phyloP scores from a whole-genome alignment of 306 rosid species.

The Trichosanthes cucumerina region DNA sequence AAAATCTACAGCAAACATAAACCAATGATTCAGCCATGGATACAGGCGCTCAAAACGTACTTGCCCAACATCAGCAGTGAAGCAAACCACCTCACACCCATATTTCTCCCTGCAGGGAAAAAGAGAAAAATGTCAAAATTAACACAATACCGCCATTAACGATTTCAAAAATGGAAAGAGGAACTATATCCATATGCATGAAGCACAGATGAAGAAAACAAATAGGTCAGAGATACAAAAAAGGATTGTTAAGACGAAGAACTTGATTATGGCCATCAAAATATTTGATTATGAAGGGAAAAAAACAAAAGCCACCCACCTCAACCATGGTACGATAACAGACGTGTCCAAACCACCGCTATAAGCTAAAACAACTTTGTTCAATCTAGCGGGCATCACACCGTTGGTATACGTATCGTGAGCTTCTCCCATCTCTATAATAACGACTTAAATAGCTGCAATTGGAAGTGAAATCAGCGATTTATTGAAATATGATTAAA shows the following conservation, averaged over 20 bases:
- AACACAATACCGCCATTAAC: constrained; percentile 2
- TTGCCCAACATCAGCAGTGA: constrained; percentile 98
- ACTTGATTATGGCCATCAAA: background rate
- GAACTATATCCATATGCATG: background rate
- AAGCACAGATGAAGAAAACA: background rate
- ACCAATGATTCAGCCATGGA: background rate
- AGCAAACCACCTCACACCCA: constrained; percentile 97
- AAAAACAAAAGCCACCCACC: constrained; percentile 23
- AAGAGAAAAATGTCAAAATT: background rate
- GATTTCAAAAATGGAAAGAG: background rate
- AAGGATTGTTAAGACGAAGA: background rate
- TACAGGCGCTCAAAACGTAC: constrained; percentile 27
- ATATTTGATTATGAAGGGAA: background rate
- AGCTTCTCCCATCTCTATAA: constrained; percentile 26
- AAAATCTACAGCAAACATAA: background rate
- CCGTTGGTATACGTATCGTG: constrained; percentile 21
- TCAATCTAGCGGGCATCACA: constrained; percentile 55
- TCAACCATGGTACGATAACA: constrained; percentile 91
- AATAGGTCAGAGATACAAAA: background rate
- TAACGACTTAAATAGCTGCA: constrained; percentile 36
- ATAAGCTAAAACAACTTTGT: constrained; percentile 88
- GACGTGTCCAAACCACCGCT: constrained; percentile 99
- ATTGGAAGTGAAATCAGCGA: constrained; percentile 6
- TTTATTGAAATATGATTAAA: background rate
- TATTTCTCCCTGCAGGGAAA: constrained; percentile 76